Percentiles rank a stretch among this genome's conserved stretches.
Conservation (phyloP, 352 stramenopile genomes). For the Aphanomyces invadans region DNA sequence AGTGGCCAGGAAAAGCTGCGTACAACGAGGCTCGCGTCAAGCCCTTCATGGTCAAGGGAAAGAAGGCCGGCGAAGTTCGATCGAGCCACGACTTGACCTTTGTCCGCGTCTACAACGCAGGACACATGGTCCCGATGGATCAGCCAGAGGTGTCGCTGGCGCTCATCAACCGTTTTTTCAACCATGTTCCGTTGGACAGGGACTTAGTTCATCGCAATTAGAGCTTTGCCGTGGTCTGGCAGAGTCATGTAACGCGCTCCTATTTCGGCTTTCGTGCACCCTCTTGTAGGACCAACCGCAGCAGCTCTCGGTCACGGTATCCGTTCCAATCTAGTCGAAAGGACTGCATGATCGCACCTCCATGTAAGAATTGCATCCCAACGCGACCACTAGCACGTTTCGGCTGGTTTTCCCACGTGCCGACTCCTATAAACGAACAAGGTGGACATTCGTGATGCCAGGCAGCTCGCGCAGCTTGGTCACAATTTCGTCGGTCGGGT, state of each 20-base stretch:
- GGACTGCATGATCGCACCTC: too few relatives aligned
- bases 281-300: too few relatives aligned
- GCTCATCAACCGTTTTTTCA: conserved; percentile 82
- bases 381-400: too few relatives aligned
- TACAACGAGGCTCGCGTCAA: conserved; percentile 63
- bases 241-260: too few relatives aligned
- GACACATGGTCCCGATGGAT: conserved; percentile 51
- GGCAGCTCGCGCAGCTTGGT: conserved; percentile 49
- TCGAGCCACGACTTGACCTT: conserved; percentile 36
- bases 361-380: too few relatives aligned
- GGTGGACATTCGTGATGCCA: conserved; percentile 58
- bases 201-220: neutral
- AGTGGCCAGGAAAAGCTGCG: conserved; percentile 84
- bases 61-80: conserved; percentile 26
- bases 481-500: conserved; percentile 49
- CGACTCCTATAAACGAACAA: conserved; percentile 50
- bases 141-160: conserved; percentile 64
- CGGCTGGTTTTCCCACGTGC: too few relatives aligned
- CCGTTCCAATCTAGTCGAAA: too few relatives aligned
- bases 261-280: too few relatives aligned
- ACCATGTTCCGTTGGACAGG: conserved; percentile 13
- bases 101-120: conserved; percentile 40
- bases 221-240: too few relatives aligned
- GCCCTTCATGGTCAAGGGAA: conserved; percentile 28
- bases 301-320: too few relatives aligned